Percentiles rank a stretch among this genome's conserved stretches.
phyloP scores from a whole-genome alignment of 1,139 yeast genomes.

The Suhomyces bolitotheri region DNA sequence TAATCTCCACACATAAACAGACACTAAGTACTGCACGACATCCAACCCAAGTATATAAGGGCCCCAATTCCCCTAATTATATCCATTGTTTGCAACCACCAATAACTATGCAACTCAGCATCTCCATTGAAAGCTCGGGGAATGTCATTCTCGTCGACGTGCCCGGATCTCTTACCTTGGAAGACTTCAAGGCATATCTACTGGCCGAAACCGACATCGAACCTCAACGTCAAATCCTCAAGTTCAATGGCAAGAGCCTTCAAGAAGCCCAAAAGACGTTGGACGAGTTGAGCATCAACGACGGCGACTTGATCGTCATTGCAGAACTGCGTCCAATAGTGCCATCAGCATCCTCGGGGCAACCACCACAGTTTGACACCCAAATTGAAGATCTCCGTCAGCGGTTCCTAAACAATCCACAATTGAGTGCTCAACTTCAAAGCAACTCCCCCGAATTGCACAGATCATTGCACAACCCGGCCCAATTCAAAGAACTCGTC shows the following conservation, averaged over 20 bases:
- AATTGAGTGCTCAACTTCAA: constrained; percentile 34
- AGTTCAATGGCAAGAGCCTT: constrained; percentile 48
- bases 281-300: constrained; percentile 46
- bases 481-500: constrained; percentile 50
- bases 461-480: constrained; percentile 51
- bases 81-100: neutral
- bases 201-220: constrained; percentile 70
- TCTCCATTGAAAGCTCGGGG: constrained; percentile 33
- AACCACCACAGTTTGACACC: constrained; percentile 9
- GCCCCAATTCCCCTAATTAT: neutral
- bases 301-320: constrained; percentile 59
- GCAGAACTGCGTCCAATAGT: constrained; percentile 4
- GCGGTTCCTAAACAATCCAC: constrained; percentile 44
- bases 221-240: constrained; percentile 47
- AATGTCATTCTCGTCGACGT: constrained; percentile 51
- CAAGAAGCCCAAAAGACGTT: constrained; percentile 39
- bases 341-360: neutral
- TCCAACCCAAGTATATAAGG: neutral
- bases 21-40: neutral
- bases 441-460: constrained; percentile 45
- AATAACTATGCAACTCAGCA: constrained; percentile 37
- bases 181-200: constrained; percentile 73
- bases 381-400: constrained; percentile 55
- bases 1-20: neutral
- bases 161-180: constrained; percentile 61